These are phyloP conservation scores for Lolium perenne DNA, from an alignment of 176 grass and related monocot species.

Conservation along the genomic window DNA sequence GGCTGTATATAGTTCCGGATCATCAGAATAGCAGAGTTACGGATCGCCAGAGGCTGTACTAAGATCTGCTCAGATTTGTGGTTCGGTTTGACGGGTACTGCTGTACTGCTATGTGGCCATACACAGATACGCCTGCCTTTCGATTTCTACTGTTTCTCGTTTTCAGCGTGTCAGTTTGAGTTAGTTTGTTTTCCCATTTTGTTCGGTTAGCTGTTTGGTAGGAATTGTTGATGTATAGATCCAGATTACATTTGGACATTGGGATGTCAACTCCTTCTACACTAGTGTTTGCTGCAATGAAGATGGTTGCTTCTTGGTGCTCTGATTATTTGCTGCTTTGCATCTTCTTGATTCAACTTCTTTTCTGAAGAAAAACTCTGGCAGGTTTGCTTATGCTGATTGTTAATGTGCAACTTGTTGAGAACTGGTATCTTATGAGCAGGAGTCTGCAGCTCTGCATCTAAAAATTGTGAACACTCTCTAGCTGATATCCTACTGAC, in stretches of 20 bases:
- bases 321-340: not conserved
- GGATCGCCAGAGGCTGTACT: slow-evolving; percentile 26
- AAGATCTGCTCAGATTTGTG: slow-evolving; percentile 19
- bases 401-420: not conserved
- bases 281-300: slow-evolving; percentile 37
- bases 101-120: not conserved
- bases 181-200: slow-evolving; percentile 34
- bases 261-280: slow-evolving; percentile 37
- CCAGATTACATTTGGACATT: slow-evolving; percentile 30
- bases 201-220: slow-evolving; percentile 45
- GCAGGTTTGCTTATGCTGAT: not conserved
- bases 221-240: slow-evolving; percentile 53
- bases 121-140: slow-evolving; percentile 13
- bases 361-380: slow-evolving; percentile 22
- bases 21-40: slow-evolving; percentile 24
- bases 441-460: not conserved
- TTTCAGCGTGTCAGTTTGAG: slow-evolving; percentile 37
- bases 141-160: not conserved
- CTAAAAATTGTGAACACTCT: not conserved
- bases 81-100: not conserved
- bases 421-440: not conserved
- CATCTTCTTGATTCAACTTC: not conserved
- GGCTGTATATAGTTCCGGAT: slow-evolving; percentile 23
- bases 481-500: not conserved
- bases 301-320: slow-evolving; percentile 42